These are phyloP conservation scores for Vicia sativa DNA, from an alignment of 306 rosid species.

Conservation along the genomic window DNA sequence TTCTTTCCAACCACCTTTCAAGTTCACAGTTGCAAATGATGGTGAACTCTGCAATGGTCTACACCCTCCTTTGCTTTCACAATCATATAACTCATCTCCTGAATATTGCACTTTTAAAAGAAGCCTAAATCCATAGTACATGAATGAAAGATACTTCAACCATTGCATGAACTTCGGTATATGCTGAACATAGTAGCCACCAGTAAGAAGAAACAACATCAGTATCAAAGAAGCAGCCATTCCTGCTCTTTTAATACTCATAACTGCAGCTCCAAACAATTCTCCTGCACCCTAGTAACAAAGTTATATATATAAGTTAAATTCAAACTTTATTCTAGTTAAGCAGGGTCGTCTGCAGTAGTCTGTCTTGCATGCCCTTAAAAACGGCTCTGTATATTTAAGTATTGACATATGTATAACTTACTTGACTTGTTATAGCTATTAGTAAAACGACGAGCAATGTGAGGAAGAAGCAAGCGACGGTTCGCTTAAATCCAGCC, in stretches of 20 bases:
- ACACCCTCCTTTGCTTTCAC: slow-evolving; percentile 76
- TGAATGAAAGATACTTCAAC: slow-evolving; percentile 86
- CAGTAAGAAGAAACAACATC: slow-evolving; percentile 90
- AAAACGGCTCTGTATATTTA: not conserved
- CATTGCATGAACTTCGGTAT: slow-evolving; percentile 84
- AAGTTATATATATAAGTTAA: not conserved
- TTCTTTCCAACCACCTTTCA: slow-evolving; percentile 78
- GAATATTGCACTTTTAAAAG: slow-evolving; percentile 88
- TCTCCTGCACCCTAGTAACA: slow-evolving; percentile 86
- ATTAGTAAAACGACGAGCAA: slow-evolving; percentile 63
- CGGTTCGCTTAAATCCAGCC: slow-evolving; percentile 86
- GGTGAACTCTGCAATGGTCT: slow-evolving; percentile 75
- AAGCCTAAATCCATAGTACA: slow-evolving; percentile 88
- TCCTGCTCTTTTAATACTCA: slow-evolving; percentile 84
- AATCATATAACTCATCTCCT: slow-evolving; percentile 76
- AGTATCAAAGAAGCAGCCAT: slow-evolving; percentile 80
- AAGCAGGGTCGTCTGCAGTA: too few relatives aligned
- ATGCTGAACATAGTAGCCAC: slow-evolving; percentile 98
- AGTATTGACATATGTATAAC: slow-evolving; percentile 23
- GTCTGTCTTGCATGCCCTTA: too few relatives aligned
- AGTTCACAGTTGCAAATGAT: slow-evolving; percentile 66
- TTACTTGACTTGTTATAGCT: slow-evolving; percentile 91
- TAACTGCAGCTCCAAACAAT: slow-evolving; percentile 82
- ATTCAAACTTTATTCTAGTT: not conserved
- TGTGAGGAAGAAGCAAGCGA: slow-evolving; percentile 74